These are phyloP conservation scores for Cucurbita maxima DNA, from an alignment of 306 rosid genomes.

Conservation along the genomic window DNA sequence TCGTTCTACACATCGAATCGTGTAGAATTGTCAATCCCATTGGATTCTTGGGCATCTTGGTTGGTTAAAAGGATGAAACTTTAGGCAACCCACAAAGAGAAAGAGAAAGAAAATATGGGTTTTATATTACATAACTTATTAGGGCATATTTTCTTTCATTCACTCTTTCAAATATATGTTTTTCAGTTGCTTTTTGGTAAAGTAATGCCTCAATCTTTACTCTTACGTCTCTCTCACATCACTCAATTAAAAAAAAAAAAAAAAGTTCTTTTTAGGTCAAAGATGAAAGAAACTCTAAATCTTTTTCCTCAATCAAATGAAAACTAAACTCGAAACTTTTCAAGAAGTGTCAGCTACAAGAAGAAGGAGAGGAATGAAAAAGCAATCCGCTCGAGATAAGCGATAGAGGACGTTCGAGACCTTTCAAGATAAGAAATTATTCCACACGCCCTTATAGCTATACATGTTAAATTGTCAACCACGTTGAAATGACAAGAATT, in stretches of 20 bases:
- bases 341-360: not conserved
- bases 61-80: not conserved
- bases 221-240: not conserved
- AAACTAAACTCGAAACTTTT: too few species aligned
- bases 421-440: not conserved
- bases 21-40: too few species aligned
- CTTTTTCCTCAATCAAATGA: not conserved
- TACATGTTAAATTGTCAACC: not conserved
- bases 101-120: not conserved
- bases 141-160: not conserved
- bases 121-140: not conserved
- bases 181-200: not conserved
- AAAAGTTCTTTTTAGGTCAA: not conserved
- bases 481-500: too few species aligned
- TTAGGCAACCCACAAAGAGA: not conserved
- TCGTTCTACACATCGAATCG: too few species aligned
- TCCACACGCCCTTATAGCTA: not conserved
- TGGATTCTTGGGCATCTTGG: too few species aligned
- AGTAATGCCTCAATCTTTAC: not conserved
- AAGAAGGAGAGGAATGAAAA: not conserved
- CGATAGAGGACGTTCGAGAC: not conserved
- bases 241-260: not conserved
- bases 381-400: not conserved
- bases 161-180: not conserved
- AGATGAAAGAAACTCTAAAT: not conserved